Evolutionary conservation across 1,139 yeast species (phyloP), one percentile per base, ranked within the genome.

Genomic region (Suhomyces ambrosiae): DNA sequence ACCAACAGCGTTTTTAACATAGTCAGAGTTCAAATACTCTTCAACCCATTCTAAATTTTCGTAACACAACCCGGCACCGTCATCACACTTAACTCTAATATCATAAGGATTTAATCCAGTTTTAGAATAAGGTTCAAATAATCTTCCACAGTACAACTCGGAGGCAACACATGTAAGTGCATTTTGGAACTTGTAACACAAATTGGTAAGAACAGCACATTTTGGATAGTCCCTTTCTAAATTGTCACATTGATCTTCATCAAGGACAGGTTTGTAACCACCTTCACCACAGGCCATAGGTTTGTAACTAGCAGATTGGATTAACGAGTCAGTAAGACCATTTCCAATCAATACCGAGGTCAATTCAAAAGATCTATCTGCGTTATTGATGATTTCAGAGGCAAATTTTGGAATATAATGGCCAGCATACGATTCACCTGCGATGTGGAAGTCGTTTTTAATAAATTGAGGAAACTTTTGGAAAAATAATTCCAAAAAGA

Each of bases 391-490:
- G 45, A 87, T 85, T 56, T 85, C 94, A 32, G 76, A 66, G 12
- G 92, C 92, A 60, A 87, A 80, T 17, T 74, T 79, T 18, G 96
- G 96, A 47, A 86, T 80, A 58, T 86, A 86, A 61, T 86, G 95
- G 29, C 95, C 96, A 25, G 88, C 95, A 54, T 86, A 87, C 9
- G 92, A 83, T 62, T 87, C 95, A 42, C 95, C 95, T 37, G 95
- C 80, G 58, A 87, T 82, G 60, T 86, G 95, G 76, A 86, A 86
- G 30, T 72, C 73, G 47, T 76, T 71, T n/a, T 60, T 49, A 30
- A 63, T 47, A 54, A 79, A 82, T 46, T 82, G 71, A 11, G 86
- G 84, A 68, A 85, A 84, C 52, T 82, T 81, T 53, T 82, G 78
- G 65, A 82, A 86, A 63, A 87, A 85, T 46, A 86, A 71, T 56